Evolutionary conservation across 2,329 filamentous ascomycete species (phyloP), one percentile per base, ranked within the genome.

Genomic region (Alternaria alternata): DNA sequence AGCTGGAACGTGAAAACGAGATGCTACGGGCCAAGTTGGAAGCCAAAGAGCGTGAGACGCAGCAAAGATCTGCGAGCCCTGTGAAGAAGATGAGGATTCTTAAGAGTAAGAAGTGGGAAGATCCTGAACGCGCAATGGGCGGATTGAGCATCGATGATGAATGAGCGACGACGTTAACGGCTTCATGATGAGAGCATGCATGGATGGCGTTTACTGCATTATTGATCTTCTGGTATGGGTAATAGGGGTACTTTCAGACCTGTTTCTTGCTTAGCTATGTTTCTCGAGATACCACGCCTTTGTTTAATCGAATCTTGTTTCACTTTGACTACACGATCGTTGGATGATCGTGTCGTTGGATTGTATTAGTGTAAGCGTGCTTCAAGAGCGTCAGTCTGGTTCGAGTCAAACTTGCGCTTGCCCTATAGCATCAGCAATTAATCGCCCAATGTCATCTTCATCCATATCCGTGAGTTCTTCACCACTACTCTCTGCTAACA

Each of bases 61-160:
- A 71, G 59, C 62, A 60, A 43, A 63, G 70, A 38, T 77, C 74
- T 60, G 62, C 80, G 63, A 83, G 80, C 70, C 82, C 81, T 30
- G 77, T 80, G 18, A 83, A 82, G 77, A 84, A 82, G 75, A 80
- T 83, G 75, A 75, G 81, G 61, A 80, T 83, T 51, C 66, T 84
- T 34, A 84, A 84, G 76, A 76, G 78, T 52, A 82, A 81, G 73
- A 81, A 78, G 73, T 84, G 81, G 81, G 78, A 80, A 51, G 75
- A 78, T 64, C 76, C 74, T 5, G 75, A 75, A 59, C 51, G 46
- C 36, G 54, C 57, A 22, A 49, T 65, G 57, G 58, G 47, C 5
- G 57, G 53, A 11, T 63, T 70, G 49, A 65, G 63, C n/a, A 30
- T 65, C 43, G 64, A 67, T 43, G 68, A 72, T 62, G 52, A 65